phyloP scores from a whole-genome alignment of 2,329 filamentous ascomycete species.

The Gremmenia infestans region DNA sequence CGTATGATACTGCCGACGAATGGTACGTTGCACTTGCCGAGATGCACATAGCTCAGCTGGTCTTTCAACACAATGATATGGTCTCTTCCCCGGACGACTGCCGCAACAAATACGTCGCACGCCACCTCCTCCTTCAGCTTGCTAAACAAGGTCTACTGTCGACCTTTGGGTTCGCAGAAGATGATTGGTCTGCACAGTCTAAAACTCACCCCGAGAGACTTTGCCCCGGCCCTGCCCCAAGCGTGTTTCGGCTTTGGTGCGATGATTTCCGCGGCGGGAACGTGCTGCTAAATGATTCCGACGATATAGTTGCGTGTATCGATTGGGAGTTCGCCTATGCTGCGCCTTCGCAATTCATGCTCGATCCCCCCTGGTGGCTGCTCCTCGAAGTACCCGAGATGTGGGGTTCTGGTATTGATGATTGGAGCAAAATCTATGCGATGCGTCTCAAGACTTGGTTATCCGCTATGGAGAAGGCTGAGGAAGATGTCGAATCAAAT shows the following conservation, averaged over 20 bases:
- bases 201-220: conserved; percentile 10
- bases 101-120: background rate
- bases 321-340: conserved; percentile 39
- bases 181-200: conserved; percentile 28
- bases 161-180: conserved; percentile 11
- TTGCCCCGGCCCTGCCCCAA: background rate
- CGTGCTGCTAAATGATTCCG: conserved; percentile 28
- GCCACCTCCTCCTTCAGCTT: background rate
- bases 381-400: conserved; percentile 30
- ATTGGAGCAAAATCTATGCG: conserved; percentile 32
- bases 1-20: background rate
- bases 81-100: background rate
- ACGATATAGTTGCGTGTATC: conserved; percentile 31
- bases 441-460: conserved; percentile 32
- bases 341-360: conserved; percentile 31
- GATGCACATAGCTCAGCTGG: background rate
- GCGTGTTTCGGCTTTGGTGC: background rate
- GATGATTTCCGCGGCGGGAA: conserved; percentile 23
- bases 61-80: background rate
- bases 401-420: conserved; percentile 30
- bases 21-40: background rate
- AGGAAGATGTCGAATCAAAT: conserved; percentile 12
- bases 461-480: conserved; percentile 26
- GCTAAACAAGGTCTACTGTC: background rate
- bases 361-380: conserved; percentile 36